A percentile compares a stretch with the other conserved stretches of the same genome.
Evolutionary conservation across 208 protist species (phyloP).

Genomic region (Acanthamoeba healyi): DNA sequence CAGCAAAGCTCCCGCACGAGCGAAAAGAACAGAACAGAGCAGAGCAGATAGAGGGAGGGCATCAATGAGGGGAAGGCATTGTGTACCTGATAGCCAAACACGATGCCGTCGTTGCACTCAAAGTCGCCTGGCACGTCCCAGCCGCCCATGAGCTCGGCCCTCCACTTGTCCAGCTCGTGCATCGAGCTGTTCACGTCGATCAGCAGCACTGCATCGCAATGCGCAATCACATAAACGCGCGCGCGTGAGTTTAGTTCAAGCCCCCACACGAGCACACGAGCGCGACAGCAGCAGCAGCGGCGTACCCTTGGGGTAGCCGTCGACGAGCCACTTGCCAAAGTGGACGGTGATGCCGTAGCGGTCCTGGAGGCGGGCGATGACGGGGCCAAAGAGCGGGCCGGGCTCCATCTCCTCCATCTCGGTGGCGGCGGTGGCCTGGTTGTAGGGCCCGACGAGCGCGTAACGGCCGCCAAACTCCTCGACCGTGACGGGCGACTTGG

Average conservation of each 20-base stretch:
- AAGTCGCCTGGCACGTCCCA: constrained; percentile 81
- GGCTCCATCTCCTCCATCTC: constrained; percentile 85
- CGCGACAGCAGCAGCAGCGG: constrained; percentile 32
- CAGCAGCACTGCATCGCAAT: constrained; percentile 77
- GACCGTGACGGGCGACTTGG: constrained; percentile 85
- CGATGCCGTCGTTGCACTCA: constrained; percentile 87
- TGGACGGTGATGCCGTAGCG: constrained; percentile 83
- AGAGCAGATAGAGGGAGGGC: neutral
- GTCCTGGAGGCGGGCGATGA: constrained; percentile 74
- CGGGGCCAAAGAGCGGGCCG: constrained; percentile 35
- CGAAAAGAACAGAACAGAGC: neutral
- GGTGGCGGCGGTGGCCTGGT: constrained; percentile 76
- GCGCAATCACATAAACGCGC: neutral
- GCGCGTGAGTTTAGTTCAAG: no score
- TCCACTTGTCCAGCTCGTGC: constrained; percentile 84
- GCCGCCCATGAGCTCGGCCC: constrained; percentile 78
- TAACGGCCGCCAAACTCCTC: constrained; percentile 81
- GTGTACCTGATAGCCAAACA: constrained; percentile 86
- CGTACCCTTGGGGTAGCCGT: constrained; percentile 80
- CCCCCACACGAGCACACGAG: neutral
- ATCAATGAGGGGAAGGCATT: no score
- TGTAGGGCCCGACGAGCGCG: constrained; percentile 84
- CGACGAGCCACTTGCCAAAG: constrained; percentile 90
- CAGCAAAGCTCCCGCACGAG: neutral
- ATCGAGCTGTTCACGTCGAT: constrained; percentile 82